Base-by-base conservation (phyloP, 2,329 filamentous ascomycete genomes). In the Alternaria ventricosa region DNA sequence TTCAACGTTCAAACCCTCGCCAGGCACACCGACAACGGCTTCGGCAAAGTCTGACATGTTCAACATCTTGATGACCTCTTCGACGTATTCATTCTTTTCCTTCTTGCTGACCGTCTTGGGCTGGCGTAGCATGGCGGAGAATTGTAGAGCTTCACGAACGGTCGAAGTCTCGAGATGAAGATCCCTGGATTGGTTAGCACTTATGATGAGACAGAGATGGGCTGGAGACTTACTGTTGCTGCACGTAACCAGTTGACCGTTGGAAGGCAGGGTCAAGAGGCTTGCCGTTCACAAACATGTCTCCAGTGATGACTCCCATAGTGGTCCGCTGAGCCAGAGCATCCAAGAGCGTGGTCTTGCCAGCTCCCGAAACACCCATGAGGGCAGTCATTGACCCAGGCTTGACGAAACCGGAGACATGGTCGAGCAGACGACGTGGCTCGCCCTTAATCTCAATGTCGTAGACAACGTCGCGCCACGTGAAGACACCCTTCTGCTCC, bases 11-110 rank as follows among this genome's bases (percentile, higher is more conserved):
- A 92, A 81, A 86, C 86, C 88, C 58, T 84, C 85, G 1, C 88
- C 89, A 0, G 88, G 87, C 0, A 87, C 82, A 65, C 89, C 89
- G 27, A 91, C 88, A 3, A 91, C 84, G 0, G 88, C 88, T 47
- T 90, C 87, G 12, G 88, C 87, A 61, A 89, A 91, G 57, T 90
- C 88, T 27, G 86, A 80, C 88, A 91, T 90, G 74, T 88, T 86
- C 23, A 91, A 82, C 82, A 91, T 87, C 74, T 85, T 84, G 71
- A 90, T 89, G 20, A 90, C 87, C 45, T 88, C 84, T 65, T 90
- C 88, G 5, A 90, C 88, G 55, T 88, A 90, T 0, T 79, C 84
- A 64, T 85, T 84, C 76, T 90, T 90, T 71, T 90, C 88, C 44
- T 84, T 58, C 47, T 82, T 85, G 72, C 83, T 84, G 9, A 88